phyloP scores from a whole-genome alignment of 495 filamentous ascomycete species.

The Annulohypoxylon stygium region DNA sequence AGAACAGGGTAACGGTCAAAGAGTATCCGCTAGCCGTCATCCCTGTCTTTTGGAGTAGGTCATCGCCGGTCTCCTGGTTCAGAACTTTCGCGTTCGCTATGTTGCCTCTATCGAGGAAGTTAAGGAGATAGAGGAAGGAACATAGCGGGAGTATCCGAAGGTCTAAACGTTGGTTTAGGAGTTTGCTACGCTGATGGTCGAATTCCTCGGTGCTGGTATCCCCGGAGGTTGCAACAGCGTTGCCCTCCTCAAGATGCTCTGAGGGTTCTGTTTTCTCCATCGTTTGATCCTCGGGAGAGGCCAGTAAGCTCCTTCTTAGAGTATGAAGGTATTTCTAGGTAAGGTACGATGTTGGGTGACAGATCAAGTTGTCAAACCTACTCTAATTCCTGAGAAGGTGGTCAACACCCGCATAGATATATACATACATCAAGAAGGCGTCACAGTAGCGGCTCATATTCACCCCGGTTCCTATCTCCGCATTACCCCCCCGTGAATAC shows the following conservation, averaged over 20 bases:
- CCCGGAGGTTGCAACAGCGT: constrained; percentile 9
- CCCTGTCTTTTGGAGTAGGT: constrained; percentile 38
- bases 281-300: not conserved
- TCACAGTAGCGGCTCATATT: not conserved
- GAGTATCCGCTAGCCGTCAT: constrained; percentile 39
- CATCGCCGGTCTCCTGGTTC: constrained; percentile 42
- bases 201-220: constrained; percentile 23
- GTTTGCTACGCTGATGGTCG: constrained; percentile 31
- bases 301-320: not conserved
- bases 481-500: constrained; percentile 18
- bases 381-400: not conserved
- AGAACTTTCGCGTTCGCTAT: constrained; percentile 87
- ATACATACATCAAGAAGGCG: not conserved
- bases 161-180: constrained; percentile 38
- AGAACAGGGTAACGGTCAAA: constrained; percentile 77
- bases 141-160: constrained; percentile 53
- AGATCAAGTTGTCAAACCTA: too few relatives aligned
- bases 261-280: constrained; percentile 38
- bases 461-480: constrained; percentile 35
- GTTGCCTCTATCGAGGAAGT: constrained; percentile 85
- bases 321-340: not conserved
- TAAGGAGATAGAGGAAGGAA: constrained; percentile 82
- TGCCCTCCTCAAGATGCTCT: constrained; percentile 28
- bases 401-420: not conserved
- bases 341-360: not conserved